phyloP scores from a whole-genome alignment of 2,329 filamentous ascomycete species.

The Beauveria bassiana region DNA sequence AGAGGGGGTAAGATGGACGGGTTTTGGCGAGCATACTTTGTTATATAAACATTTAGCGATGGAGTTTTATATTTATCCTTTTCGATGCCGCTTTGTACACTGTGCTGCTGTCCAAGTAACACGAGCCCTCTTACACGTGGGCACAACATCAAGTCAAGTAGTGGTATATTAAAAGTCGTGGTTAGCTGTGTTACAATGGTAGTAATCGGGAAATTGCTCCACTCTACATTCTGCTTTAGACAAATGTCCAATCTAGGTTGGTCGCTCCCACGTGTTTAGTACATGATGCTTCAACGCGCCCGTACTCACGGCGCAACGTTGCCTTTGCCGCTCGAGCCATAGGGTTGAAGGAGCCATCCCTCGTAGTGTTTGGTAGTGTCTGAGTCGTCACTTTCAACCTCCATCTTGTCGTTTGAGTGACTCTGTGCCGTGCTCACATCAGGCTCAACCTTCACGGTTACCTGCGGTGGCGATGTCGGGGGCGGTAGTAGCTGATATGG shows the following conservation, averaged over 20 bases:
- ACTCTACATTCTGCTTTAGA: background rate
- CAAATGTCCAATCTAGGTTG: background rate
- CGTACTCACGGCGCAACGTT: conserved; percentile 3
- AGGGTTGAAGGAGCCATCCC: conserved; percentile 30
- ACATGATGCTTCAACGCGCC: conserved; percentile 1
- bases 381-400: conserved; percentile 14
- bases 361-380: conserved; percentile 28
- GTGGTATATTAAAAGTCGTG: background rate
- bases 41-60: no score
- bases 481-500: conserved; percentile 23
- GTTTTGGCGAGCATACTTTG: no score
- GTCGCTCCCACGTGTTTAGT: background rate
- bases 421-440: background rate
- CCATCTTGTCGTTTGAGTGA: background rate
- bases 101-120: background rate
- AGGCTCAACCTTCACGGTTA: conserved; percentile 26
- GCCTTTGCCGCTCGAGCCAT: conserved; percentile 22
- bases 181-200: background rate
- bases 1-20: no score
- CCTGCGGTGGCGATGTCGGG: conserved; percentile 29
- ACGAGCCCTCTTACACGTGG: background rate
- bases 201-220: background rate
- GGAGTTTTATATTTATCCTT: no score
- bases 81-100: no score
- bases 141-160: background rate